Evolutionary conservation across 2,329 filamentous ascomycete genomes (phyloP), one percentile per base, ranked within the genome.

Genomic region (Neofusicoccum cordaticola): DNA sequence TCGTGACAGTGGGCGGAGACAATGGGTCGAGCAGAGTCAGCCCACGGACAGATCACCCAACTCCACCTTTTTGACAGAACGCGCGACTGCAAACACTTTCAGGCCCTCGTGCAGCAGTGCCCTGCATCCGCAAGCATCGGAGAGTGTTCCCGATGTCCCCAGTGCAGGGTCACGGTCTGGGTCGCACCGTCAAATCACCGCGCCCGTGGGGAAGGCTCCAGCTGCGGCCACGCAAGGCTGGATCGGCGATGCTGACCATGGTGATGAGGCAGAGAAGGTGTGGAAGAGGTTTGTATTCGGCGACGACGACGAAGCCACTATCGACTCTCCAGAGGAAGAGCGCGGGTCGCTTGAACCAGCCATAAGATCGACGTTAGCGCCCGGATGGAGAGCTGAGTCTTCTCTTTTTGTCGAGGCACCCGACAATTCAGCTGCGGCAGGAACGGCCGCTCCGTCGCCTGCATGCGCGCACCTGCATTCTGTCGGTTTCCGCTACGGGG

Each of bases 281-380:
- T 78, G 76, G 76, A 73, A 66, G 67, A 69, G 62, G 12, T 75
- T 76, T 48, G 72, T 75, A 31, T 72, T 77, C 50, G 72, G 70
- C 19, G 69, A 68, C 45, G 69, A 71, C 34, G 37, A 65, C 41
- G 12, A 27, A 15, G 9, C 53, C 22, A 12, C 39, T 42, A 58
- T 58, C 34, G 53, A 60, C 56, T 39, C n/a, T 37, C 12, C 39
- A 7, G 17, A 48, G 41, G 35, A 63, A 22, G 50, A 63, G 61
- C n/a, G 39, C 27, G 17, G 48, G 61, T 56, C 50, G 61, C 41
- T 37, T 39, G 48, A 63, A 63, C 50, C n/a, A 56, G 61, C 17
- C 13, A 22, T 56, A 39, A 56, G 61, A 63, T 56, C 50, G 50
- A 47, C 41, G 22, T 15, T 31, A 22, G 17, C 31, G n/a, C 44